These are phyloP conservation scores for Allium cepa DNA, from an alignment of 106 monocot genomes.

Conservation along the genomic window DNA sequence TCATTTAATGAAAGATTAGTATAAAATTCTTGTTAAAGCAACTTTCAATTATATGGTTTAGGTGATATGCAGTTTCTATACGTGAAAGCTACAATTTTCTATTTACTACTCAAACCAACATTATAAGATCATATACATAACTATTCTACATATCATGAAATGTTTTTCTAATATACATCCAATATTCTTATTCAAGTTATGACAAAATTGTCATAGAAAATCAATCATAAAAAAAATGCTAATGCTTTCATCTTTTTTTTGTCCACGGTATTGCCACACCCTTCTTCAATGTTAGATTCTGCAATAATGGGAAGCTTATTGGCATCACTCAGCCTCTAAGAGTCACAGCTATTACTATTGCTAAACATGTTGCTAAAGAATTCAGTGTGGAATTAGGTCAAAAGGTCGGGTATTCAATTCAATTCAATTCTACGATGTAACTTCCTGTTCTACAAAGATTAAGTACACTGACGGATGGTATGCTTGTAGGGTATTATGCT, in stretches of 20 bases:
- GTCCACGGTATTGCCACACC: conserved; percentile 77
- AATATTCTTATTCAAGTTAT: too few species aligned
- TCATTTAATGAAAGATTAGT: too few species aligned
- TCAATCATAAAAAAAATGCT: too few species aligned
- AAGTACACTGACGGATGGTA: conserved; percentile 99
- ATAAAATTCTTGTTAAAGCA: too few species aligned
- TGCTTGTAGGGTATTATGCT: conserved; percentile 66
- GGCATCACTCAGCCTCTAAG: conserved; percentile 93
- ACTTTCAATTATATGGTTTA: too few species aligned
- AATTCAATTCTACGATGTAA: conserved; percentile 87
- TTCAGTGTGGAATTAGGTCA: conserved; percentile 76
- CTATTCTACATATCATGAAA: too few species aligned
- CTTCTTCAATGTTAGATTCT: conserved; percentile 77
- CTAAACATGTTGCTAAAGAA: conserved; percentile 95
- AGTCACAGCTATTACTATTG: conserved; percentile 93
- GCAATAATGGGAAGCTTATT: conserved; percentile 56
- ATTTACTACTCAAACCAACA: too few species aligned
- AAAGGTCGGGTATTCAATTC: conserved; percentile 94
- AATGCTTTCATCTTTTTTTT: neutral
- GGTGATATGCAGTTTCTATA: too few species aligned
- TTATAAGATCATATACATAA: too few species aligned
- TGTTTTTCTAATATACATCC: too few species aligned
- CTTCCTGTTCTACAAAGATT: conserved; percentile 69
- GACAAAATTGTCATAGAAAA: too few species aligned
- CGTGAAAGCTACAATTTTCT: too few species aligned